These are phyloP conservation scores for Saturnispora sekii DNA, from an alignment of 805 yeast genomes.

Conservation along the genomic window DNA sequence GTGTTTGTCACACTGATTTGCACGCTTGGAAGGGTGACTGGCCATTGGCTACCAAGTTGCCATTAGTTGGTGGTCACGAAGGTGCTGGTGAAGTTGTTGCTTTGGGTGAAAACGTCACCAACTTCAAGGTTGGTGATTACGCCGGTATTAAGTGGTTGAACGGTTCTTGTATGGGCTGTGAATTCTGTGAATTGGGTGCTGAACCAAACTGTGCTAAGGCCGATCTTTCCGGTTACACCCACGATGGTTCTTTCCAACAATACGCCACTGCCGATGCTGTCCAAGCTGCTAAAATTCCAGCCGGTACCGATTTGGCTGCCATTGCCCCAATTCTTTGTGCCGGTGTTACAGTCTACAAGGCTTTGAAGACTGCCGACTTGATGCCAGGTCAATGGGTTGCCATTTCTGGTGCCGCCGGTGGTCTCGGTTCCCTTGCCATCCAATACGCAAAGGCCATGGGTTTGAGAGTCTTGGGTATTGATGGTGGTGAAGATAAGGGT, in stretches of 20 bases:
- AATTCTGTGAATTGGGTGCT: slow-evolving; percentile 51
- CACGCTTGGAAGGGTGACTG: slow-evolving; percentile 91
- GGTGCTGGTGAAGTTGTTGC: slow-evolving; percentile 80
- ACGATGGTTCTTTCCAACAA: slow-evolving; percentile 86
- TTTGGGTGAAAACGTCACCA: slow-evolving; percentile 52
- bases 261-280: slow-evolving; percentile 82
- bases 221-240: slow-evolving; percentile 76
- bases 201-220: slow-evolving; percentile 67
- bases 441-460: slow-evolving; percentile 77
- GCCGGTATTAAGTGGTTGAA: slow-evolving; percentile 79
- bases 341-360: slow-evolving; percentile 86
- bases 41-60: slow-evolving; percentile 63
- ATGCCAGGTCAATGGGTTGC: slow-evolving; percentile 70
- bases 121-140: slow-evolving; percentile 63
- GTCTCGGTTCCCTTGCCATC: slow-evolving; percentile 66
- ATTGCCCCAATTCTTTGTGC: slow-evolving; percentile 82
- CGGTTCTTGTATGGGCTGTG: slow-evolving; percentile 64
- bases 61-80: slow-evolving; percentile 77
- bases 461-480: slow-evolving; percentile 58
- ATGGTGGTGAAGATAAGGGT: slow-evolving; percentile 64
- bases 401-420: slow-evolving; percentile 76
- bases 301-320: slow-evolving; percentile 61
- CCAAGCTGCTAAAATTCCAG: slow-evolving; percentile 74
- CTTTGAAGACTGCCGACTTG: slow-evolving; percentile 67
- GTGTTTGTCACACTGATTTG: slow-evolving; percentile 85